These are phyloP conservation scores for Podospora didyma DNA, from an alignment of 495 filamentous ascomycete genomes.

Conservation along the genomic window DNA sequence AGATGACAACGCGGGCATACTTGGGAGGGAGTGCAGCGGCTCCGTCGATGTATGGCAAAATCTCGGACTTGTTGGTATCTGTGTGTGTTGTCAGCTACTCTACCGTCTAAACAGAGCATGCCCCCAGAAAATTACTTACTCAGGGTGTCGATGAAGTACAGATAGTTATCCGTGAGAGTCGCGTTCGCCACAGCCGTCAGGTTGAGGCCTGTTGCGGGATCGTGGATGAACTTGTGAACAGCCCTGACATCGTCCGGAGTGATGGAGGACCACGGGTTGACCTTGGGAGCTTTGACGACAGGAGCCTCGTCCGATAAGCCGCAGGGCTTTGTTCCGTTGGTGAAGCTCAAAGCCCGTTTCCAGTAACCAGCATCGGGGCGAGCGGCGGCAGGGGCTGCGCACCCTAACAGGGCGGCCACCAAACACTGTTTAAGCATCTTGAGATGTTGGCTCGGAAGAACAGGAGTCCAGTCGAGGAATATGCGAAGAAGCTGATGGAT, in stretches of 20 bases:
- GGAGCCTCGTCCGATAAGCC: constrained; percentile 13
- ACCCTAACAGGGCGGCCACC: constrained; percentile 10
- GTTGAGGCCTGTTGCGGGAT: constrained; percentile 25
- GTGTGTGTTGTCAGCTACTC: not conserved
- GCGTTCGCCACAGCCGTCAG: constrained; percentile 24
- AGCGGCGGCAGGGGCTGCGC: constrained; percentile 6
- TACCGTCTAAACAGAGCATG: not conserved
- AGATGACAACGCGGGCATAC: constrained; percentile 47
- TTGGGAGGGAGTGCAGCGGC: constrained; percentile 32
- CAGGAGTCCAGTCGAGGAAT: too few species aligned
- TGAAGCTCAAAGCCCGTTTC: constrained; percentile 5
- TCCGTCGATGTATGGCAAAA: constrained; percentile 44
- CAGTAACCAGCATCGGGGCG: constrained; percentile 14
- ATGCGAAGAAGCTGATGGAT: too few species aligned
- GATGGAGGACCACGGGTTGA: constrained; percentile 29
- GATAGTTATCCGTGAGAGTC: constrained; percentile 29
- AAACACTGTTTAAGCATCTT: constrained; percentile 9
- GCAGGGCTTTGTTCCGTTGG: constrained; percentile 4
- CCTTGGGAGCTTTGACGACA: constrained; percentile 22
- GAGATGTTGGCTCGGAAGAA: too few species aligned
- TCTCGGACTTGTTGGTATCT: constrained; percentile 50
- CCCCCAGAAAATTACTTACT: constrained; percentile 4
- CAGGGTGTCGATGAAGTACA: constrained; percentile 46
- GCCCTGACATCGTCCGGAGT: constrained; percentile 22
- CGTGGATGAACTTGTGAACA: constrained; percentile 28